Percentiles rank a stretch among this genome's conserved stretches.
These are phyloP conservation scores for Teratosphaeria zuluensis DNA, from an alignment of 2,329 filamentous ascomycete species.

Conservation along the genomic window DNA sequence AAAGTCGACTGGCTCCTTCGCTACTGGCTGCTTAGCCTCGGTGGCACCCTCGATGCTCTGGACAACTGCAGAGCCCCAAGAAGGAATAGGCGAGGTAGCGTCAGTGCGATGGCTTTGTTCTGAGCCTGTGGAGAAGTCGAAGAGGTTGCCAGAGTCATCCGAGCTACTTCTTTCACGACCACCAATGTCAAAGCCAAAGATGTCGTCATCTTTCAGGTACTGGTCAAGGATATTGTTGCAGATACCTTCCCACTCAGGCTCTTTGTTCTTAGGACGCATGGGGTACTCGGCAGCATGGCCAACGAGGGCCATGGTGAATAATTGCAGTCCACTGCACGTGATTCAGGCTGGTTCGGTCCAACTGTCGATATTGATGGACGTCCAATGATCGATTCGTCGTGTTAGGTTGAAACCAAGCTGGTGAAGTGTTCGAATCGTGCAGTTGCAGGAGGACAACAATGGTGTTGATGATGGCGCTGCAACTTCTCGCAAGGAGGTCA, in stretches of 20 bases:
- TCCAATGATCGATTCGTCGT: neutral
- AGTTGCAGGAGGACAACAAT: neutral
- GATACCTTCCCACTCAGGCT: slow-evolving; percentile 45
- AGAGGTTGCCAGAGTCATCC: slow-evolving; percentile 39
- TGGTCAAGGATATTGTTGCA: slow-evolving; percentile 55
- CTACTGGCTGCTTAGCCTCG: slow-evolving; percentile 26
- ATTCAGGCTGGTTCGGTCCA: neutral
- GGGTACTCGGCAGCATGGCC: slow-evolving; percentile 16
- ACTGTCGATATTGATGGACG: neutral
- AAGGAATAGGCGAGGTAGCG: slow-evolving; percentile 39
- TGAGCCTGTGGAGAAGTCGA: slow-evolving; percentile 38
- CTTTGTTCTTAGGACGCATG: slow-evolving; percentile 43
- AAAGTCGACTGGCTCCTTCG: slow-evolving; percentile 36
- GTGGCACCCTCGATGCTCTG: slow-evolving; percentile 5
- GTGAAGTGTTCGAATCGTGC: neutral
- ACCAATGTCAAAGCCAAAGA: slow-evolving; percentile 38
- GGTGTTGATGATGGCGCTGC: neutral
- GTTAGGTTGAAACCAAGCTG: neutral
- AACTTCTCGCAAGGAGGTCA: neutral
- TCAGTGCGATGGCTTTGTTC: slow-evolving; percentile 39
- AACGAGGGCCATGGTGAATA: slow-evolving; percentile 12
- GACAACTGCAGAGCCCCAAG: slow-evolving; percentile 28
- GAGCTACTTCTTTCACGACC: slow-evolving; percentile 40
- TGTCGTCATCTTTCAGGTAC: slow-evolving; percentile 48
- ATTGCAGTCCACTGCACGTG: neutral